Evolutionary conservation across 805 yeast species (phyloP), one percentile per base, ranked within the genome.

Genomic region (Schwanniomyces sp.): DNA sequence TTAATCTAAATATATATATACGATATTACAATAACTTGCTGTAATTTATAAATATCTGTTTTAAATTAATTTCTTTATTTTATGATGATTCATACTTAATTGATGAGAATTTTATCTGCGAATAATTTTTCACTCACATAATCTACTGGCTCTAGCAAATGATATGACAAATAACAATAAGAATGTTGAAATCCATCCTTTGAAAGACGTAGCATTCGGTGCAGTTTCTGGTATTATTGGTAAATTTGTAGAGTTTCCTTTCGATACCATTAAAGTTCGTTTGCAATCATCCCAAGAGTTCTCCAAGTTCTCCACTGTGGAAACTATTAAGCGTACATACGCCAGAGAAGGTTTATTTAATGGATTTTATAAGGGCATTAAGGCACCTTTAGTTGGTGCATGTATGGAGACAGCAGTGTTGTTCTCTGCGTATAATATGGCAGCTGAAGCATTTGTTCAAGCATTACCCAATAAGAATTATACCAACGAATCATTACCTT

Each of bases 251-350:
- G 98, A 91, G 64, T 91, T 84, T 58, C 98, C 98, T 0, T 90
- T 91, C 55, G 98, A 91, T 59, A 92, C 97, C 0, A 78, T 91
- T 40, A 91, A 91, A 66, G 98, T 91, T 3, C 75, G 97, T 48
- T 73, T 92, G 1, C 94, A 88, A 59, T 85, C 91, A 7, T 70
- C 82, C 27, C 62, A 69, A 4, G 50, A 56, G 7, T 77, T 36
- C 17, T 66, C 80, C 9, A 84, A 79, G 57, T 65, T 65, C 0
- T 82, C 88, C 1, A 85, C 96, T 0, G 50, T 76, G 50, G 84
- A 84, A 51, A 86, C 94, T 62, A 80, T 91, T 38, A 58, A 56
- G 37, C 70, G 80, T 51, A 88, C 95, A 0, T 77, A 81, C 49
- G 52, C 53, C 1, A 73, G 78, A 18, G 97, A 91, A 61, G 97